phyloP scores from a whole-genome alignment of 768 basidiomycete species.

The Leccinum fibrillosum region DNA sequence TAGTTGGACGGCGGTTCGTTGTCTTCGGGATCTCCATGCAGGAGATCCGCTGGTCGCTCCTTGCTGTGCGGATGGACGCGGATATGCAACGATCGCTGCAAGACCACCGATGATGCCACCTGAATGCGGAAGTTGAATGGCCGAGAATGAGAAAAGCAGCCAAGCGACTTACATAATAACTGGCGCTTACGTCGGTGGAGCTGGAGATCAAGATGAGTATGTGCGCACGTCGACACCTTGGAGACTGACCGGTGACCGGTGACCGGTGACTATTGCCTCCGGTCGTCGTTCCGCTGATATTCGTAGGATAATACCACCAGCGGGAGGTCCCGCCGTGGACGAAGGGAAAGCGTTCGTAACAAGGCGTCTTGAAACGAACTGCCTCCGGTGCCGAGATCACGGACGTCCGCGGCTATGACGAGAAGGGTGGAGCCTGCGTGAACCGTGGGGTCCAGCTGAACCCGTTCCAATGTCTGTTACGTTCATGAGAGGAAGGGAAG shows the following conservation, averaged over 20 bases:
- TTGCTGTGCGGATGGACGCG: conserved; percentile 33
- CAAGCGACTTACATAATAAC: no score
- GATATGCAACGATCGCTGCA: conserved; percentile 13
- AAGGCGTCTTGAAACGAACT: no score
- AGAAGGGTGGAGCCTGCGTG: conserved; percentile 64
- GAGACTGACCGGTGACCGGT: conserved; percentile 26
- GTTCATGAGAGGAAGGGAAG: no score
- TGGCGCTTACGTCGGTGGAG: conserved; percentile 40
- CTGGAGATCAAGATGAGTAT: conserved; percentile 12
- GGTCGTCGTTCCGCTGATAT: conserved; percentile 32
- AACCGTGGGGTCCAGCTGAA: conserved; percentile 20
- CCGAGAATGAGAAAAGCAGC: no score
- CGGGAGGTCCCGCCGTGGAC: conserved; percentile 64
- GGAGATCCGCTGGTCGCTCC: conserved; percentile 59
- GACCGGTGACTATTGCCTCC: conserved; percentile 23
- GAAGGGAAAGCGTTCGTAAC: conserved; percentile 50
- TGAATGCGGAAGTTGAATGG: conserved; percentile 14
- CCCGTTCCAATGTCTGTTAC: no score
- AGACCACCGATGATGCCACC: conserved; percentile 58
- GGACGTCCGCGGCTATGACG: no score
- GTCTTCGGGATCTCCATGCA: conserved; percentile 51
- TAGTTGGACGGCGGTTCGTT: conserved; percentile 39
- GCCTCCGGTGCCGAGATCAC: no score
- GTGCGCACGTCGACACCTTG: neutral
- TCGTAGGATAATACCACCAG: conserved; percentile 68